Base-by-base conservation (phyloP, 1,139 yeast species). In the Sugiyamaella sp. region DNA sequence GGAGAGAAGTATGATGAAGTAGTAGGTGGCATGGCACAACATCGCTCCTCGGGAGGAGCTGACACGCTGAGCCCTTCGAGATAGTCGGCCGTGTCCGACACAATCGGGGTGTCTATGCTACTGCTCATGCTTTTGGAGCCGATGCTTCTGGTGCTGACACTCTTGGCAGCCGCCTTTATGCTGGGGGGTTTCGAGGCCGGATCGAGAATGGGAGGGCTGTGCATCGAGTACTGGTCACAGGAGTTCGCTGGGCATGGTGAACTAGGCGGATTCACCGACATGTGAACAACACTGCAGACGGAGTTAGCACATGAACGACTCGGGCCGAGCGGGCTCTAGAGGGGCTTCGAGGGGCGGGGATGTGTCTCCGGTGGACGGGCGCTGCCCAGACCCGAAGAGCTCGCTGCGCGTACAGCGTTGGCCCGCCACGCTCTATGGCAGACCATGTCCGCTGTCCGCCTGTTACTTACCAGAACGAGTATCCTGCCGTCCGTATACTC, bases 211-310 rank as follows among this genome's bases (percentile, higher is more conserved):
- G 50, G 35, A 37, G 43, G 14, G 14, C 16, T 16, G 21, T 29
- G 39, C 16, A 25, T 46, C 16, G 44, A 19, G 39, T 19, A 46
- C 19, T 38, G 45, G 24, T 46, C 44, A 38, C 27, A 35, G 35
- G 33, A 16, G 16, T 25, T 46, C 19, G 38, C 44, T 29, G 50
- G 27, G 38, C 44, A 46, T 38, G 50, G 45, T 14, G 50, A 46
- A 5, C 39, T 39, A 12, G 50, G 50, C 21, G 33, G 39, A 32
- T 46, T 46, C 38, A 46, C 50, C n/a, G 44, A 38, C 50, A 46
- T 46, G 37, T 27, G 38, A 46, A 32, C 8, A 10, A 10, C 21
- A 17, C 2, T 29, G n/a, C n/a, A n/a, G n/a, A n/a, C n/a, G n/a
- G n/a, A n/a, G n/a, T n/a, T n/a, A n/a, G n/a, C n/a, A n/a, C n/a